Evolutionary conservation across 2,329 filamentous ascomycete species (phyloP).

Genomic region (Colletotrichum shisoi): DNA sequence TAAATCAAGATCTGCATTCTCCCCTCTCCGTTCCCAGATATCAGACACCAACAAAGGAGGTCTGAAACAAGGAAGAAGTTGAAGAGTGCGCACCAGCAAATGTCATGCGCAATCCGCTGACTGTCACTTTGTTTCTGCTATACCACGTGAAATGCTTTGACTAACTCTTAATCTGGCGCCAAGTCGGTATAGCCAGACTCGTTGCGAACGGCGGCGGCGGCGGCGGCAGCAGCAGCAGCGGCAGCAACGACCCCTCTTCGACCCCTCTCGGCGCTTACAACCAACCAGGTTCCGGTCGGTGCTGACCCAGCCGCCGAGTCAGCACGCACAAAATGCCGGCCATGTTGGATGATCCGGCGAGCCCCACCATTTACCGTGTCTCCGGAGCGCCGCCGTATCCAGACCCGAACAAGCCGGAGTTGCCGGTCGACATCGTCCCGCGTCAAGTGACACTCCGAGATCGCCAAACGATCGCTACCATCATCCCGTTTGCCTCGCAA

Average conservation of each 20-base stretch:
- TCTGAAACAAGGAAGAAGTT: neutral
- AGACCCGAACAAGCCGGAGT: constrained; percentile 65
- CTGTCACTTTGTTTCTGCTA: constrained; percentile 19
- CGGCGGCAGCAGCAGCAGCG: neutral
- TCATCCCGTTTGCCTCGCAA: constrained; percentile 82
- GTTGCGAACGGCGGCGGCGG: constrained; percentile 10
- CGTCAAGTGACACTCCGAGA: constrained; percentile 84
- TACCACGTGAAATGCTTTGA: constrained; percentile 32
- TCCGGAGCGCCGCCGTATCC: constrained; percentile 73
- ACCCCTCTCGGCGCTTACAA: neutral
- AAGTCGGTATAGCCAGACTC: constrained; percentile 17
- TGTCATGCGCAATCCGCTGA: neutral
- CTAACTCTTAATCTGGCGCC: constrained; percentile 20
- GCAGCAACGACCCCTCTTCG: constrained; percentile 3
- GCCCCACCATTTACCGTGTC: constrained; percentile 73
- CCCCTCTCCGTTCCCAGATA: constrained; percentile 1
- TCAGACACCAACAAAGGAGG: constrained; percentile 3
- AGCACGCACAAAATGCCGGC: constrained; percentile 69
- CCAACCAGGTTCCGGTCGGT: constrained; percentile 17
- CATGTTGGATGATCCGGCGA: constrained; percentile 78
- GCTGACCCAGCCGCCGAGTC: constrained; percentile 17
- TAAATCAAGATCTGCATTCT: constrained; percentile 24
- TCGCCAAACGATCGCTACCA: constrained; percentile 81
- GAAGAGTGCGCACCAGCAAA: neutral
- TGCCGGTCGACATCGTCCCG: constrained; percentile 74